A percentile compares a stretch with the other conserved stretches of the same genome.
phyloP scores from a whole-genome alignment of 305 asterid species.

The Andrographis paniculata region DNA sequence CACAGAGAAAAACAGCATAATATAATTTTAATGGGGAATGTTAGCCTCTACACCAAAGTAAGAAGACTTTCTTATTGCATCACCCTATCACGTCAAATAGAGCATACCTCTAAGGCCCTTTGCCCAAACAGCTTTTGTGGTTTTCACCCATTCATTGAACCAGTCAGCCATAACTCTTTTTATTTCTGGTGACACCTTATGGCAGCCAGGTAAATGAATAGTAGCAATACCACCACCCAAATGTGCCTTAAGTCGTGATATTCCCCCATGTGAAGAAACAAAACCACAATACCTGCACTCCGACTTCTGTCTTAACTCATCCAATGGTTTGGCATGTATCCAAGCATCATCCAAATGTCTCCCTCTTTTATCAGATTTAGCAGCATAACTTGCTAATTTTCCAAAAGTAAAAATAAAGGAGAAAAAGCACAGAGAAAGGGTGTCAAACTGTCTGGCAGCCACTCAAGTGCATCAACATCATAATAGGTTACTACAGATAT shows the following conservation, averaged over 20 bases:
- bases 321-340: conserved; percentile 35
- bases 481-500: not conserved
- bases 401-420: conserved; percentile 14
- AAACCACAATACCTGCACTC: conserved; percentile 47
- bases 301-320: conserved; percentile 33
- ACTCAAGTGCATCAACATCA: conserved; percentile 1
- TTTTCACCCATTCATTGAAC: conserved; percentile 33
- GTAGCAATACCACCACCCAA: conserved; percentile 45
- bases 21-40: too few species aligned
- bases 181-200: conserved; percentile 34
- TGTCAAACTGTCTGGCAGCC: conserved; percentile 2
- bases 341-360: conserved; percentile 34
- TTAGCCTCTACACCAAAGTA: not conserved
- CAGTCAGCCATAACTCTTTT: conserved; percentile 42
- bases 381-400: conserved; percentile 19
- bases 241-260: conserved; percentile 57
- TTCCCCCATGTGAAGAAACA: conserved; percentile 45
- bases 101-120: conserved; percentile 39
- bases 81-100: too few species aligned
- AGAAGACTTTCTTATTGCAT: not conserved
- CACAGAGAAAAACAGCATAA: not conserved
- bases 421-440: conserved; percentile 10
- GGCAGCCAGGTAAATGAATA: conserved; percentile 34
- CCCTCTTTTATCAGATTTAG: conserved; percentile 30
- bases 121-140: conserved; percentile 34